Conservation (phyloP, 768 basidiomycete species). For the Rossbeevera mucosa region DNA sequence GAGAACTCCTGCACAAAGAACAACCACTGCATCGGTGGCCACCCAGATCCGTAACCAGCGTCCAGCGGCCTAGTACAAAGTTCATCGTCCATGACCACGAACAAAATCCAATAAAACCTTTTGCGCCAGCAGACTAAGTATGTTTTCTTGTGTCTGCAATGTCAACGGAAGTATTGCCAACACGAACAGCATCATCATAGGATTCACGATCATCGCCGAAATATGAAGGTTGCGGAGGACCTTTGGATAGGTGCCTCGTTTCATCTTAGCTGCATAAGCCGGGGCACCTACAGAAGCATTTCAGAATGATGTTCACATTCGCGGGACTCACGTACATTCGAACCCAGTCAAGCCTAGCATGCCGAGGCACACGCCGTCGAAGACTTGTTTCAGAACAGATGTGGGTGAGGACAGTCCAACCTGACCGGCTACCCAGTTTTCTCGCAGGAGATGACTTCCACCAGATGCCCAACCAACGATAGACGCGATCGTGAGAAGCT, state of each 20-base stretch:
- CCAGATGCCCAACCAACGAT: conserved; percentile 46
- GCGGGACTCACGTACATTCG: conserved; percentile 42
- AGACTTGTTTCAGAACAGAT: conserved; percentile 44
- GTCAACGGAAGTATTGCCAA: conserved; percentile 55
- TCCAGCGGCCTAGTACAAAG: conserved; percentile 46
- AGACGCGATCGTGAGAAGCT: conserved; percentile 51
- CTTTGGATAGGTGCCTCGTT: conserved; percentile 47
- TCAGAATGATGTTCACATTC: background rate
- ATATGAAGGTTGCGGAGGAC: conserved; percentile 65
- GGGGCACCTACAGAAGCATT: conserved; percentile 44
- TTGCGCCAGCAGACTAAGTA: conserved; percentile 61
- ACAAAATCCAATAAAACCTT: conserved; percentile 31
- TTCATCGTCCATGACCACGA: background rate
- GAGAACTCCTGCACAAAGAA: conserved; percentile 67
- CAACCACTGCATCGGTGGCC: conserved; percentile 64
- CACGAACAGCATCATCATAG: conserved; percentile 53
- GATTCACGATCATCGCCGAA: conserved; percentile 54
- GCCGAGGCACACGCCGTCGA: conserved; percentile 63
- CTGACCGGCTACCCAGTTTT: conserved; percentile 50
- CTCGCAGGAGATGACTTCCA: conserved; percentile 45
- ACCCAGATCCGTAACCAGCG: conserved; percentile 59
- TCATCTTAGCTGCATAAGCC: conserved; percentile 60
- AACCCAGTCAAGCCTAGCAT: conserved; percentile 72
- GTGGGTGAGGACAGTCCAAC: conserved; percentile 25
- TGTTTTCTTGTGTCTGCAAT: conserved; percentile 48